These are phyloP conservation scores for Cystofilobasidium capitatum DNA, from an alignment of 768 basidiomycete genomes.

Conservation along the genomic window DNA sequence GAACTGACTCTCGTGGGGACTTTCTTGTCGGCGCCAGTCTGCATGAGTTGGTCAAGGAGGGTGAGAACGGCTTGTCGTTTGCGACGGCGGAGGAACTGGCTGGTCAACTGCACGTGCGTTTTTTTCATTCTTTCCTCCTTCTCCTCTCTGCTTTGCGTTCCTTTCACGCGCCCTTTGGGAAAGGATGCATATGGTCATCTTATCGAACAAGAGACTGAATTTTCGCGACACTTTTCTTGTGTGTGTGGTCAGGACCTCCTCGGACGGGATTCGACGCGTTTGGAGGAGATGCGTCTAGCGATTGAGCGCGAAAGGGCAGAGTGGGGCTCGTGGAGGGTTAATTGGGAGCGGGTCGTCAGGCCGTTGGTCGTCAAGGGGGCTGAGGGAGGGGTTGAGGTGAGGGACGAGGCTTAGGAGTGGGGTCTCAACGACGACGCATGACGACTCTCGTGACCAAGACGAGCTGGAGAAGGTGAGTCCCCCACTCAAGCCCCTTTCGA, in stretches of 20 bases:
- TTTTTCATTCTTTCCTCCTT: background rate
- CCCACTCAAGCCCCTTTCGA: too few relatives aligned
- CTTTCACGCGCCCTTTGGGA: too few relatives aligned
- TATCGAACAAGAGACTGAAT: too few relatives aligned
- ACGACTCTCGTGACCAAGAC: too few relatives aligned
- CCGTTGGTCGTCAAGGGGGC: constrained; percentile 16
- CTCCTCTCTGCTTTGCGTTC: too few relatives aligned
- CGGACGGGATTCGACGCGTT: constrained; percentile 19
- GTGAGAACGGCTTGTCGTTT: constrained; percentile 76
- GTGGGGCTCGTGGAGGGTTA: constrained; percentile 75
- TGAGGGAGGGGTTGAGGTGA: background rate
- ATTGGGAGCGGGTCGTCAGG: constrained; percentile 52
- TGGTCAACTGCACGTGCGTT: constrained; percentile 43
- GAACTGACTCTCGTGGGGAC: background rate
- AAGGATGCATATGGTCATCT: too few relatives aligned
- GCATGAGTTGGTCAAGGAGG: constrained; percentile 73
- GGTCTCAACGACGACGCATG: too few relatives aligned
- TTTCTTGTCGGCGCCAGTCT: constrained; percentile 47
- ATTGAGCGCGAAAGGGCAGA: constrained; percentile 41
- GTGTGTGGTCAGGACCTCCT: constrained; percentile 51
- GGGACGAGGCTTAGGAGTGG: constrained; percentile 4
- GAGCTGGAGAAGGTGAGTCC: too few relatives aligned
- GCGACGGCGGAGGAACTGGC: constrained; percentile 57
- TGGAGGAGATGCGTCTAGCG: constrained; percentile 22
- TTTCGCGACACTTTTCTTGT: background rate